These are phyloP conservation scores for Podaxis sp. DNA, from an alignment of 768 basidiomycete species.

Conservation along the genomic window DNA sequence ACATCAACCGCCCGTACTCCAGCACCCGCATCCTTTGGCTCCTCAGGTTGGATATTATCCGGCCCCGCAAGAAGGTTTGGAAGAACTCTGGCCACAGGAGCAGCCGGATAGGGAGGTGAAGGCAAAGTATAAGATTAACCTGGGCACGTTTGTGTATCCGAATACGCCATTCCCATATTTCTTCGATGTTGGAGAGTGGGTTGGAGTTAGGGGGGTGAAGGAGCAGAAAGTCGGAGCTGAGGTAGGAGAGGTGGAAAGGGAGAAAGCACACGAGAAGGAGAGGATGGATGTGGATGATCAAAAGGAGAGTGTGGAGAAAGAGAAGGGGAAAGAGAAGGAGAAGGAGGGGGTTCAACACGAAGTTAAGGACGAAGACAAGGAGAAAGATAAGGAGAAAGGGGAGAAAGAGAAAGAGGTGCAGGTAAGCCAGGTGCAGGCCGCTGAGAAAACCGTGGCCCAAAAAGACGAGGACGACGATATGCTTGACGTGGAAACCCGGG, in stretches of 20 bases:
- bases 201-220: constrained; percentile 11
- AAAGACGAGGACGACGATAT: constrained; percentile 16
- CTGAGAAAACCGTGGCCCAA: constrained; percentile 8
- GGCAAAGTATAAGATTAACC: constrained; percentile 30
- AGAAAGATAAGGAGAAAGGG: constrained; percentile 14
- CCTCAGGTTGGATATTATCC: constrained; percentile 8
- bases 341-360: constrained; percentile 11
- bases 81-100: constrained; percentile 10
- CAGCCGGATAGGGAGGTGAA: constrained; percentile 13
- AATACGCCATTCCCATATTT: constrained; percentile 55
- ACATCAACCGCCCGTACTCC: constrained; percentile 2
- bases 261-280: constrained; percentile 13
- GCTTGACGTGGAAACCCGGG: constrained; percentile 40
- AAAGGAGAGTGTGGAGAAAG: background rate
- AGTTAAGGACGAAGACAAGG: constrained; percentile 12
- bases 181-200: constrained; percentile 31
- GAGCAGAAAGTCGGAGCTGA: constrained; percentile 17
- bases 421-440: background rate
- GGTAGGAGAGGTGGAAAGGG: constrained; percentile 15
- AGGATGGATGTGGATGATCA: background rate
- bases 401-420: constrained; percentile 15
- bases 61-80: background rate
- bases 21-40: constrained; percentile 5
- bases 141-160: constrained; percentile 60
- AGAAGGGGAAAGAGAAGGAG: background rate